Evolutionary conservation across 768 basidiomycete species (phyloP).

Genomic region (Mycena capillaripes): DNA sequence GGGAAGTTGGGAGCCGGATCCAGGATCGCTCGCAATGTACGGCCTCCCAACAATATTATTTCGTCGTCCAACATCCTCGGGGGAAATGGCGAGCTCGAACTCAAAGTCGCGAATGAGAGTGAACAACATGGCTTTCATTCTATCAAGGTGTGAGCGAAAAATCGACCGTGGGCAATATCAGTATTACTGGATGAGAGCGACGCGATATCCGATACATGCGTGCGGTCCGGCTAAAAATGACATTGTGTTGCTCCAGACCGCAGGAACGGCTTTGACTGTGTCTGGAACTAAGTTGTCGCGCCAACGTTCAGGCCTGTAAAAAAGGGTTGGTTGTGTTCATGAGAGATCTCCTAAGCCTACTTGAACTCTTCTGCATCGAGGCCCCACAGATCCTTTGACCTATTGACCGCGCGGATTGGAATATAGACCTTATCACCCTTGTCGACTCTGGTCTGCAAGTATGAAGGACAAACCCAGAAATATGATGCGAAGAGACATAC

Average conservation of each 20-base stretch:
- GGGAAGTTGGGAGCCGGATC: conserved; percentile 15
- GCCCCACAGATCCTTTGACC: conserved; percentile 37
- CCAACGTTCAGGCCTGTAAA: conserved; percentile 61
- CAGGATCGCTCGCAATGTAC: conserved; percentile 27
- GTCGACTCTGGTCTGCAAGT: conserved; percentile 35
- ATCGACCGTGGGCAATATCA: conserved; percentile 7
- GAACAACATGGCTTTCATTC: conserved; percentile 45
- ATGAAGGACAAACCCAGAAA: background rate
- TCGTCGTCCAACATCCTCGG: conserved; percentile 24
- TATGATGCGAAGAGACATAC: conserved; percentile 18
- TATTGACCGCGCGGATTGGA: conserved; percentile 43
- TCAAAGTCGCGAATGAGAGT: conserved; percentile 39
- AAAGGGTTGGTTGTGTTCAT: background rate
- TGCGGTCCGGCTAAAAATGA: conserved; percentile 60
- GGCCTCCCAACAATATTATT: conserved; percentile 35
- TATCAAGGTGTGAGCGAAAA: background rate
- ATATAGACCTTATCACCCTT: conserved; percentile 47
- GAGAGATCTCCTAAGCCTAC: conserved; percentile 35
- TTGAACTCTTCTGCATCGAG: conserved; percentile 46
- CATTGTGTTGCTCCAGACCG: conserved; percentile 53
- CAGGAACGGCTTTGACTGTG: conserved; percentile 48
- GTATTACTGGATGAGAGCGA: conserved; percentile 55
- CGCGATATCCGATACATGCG: conserved; percentile 60
- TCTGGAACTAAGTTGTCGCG: conserved; percentile 41
- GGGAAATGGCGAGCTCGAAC: conserved; percentile 41